Base-by-base conservation (phyloP, 495 filamentous ascomycete species). In the Copromyces sp. region DNA sequence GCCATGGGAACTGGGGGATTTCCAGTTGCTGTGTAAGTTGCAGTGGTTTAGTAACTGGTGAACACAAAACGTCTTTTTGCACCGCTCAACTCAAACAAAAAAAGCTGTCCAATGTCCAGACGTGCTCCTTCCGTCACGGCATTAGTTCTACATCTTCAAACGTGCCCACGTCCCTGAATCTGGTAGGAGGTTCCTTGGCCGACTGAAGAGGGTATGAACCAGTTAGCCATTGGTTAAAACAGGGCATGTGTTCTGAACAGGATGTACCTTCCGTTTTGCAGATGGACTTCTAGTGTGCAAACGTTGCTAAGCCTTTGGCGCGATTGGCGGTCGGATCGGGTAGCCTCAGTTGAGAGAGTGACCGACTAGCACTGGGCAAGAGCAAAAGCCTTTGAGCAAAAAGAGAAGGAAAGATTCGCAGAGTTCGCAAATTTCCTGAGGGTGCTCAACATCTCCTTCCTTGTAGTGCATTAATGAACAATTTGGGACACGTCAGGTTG, bases 331-430 rank as follows among this genome's bases (percentile, higher is more conserved):
- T 24, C 20, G 45, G 45, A 2, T 24, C 20, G 45, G 45, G 45
- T 47, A 3, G n/a, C n/a, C 42, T 9, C 17, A 4, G 1, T 3
- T n/a, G 0, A 3, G 0, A 9, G 0, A 1, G 17, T 20, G 3
- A 45, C 17, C 42, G 0, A n/a, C 42, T 3, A 9, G 17, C 17
- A 9, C 17, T 4, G 2, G 17, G 0, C 17, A 8, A 20, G 9
- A 5, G 0, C 42, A 8, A 24, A 24, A 1, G n/a, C 4, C n/a
- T 1, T 47, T 47, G 0, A 6, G n/a, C 45, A 24, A 12, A 12
- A 11, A 2, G 8, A 5, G 5, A 42, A 42, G 4, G 4, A 4
- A 2, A 24, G 44, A 44, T 3, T 44, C 2, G 42, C 6, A 16
- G 8, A 20, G 9, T 1, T n/a, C 2, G 3, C 17, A n/a, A 0